Evolutionary conservation across 179 eudicot species (phyloP), one percentile per base, ranked within the genome.

Genomic region (Pouteria campechiana): DNA sequence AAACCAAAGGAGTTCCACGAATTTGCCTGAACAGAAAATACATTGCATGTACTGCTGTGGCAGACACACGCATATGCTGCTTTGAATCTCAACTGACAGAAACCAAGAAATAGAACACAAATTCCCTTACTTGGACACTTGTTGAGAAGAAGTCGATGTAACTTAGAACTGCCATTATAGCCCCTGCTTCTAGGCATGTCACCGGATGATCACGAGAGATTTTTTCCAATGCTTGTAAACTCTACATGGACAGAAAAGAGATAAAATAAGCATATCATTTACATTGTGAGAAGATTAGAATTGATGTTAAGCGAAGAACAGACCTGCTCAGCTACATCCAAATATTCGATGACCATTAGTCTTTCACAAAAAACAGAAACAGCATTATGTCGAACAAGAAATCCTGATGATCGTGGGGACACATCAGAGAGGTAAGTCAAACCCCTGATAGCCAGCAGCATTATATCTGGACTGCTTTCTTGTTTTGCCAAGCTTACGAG

Each of bases 261-360:
- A 46, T 21, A 44, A 37, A 37, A 32, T 17, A 43, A 19, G 33
- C 41, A 58, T 52, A 31, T 24, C 14, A 6, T 41, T 34, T 40
- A 38, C 10, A 25, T 10, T 18, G 27, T 6, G 7, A 12, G 12
- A 6, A 10, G n/a, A 37, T 17, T 4, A 41, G 33, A 15, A 19
- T 10, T 35, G 44, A 50, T 41, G 22, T 17, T 4, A 45, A 18
- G 22, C 33, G 29, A 34, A 46, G 25, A 24, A 33, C 78, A 55
- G 78, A 85, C 97, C 61, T 85, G 97, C 60, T 89, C 97, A 37
- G 95, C 97, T 29, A 89, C 86, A 56, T 89, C 97, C 69, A 79
- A 54, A 50, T 78, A 78, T 64, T 85, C 86, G 22, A 81, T 74
- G 34, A 69, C 68, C 63, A 50, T 64, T 55, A 89, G 46, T 69